Base-by-base conservation (phyloP, 1,139 yeast species). In the Groenewaldozyma auringiensis region DNA sequence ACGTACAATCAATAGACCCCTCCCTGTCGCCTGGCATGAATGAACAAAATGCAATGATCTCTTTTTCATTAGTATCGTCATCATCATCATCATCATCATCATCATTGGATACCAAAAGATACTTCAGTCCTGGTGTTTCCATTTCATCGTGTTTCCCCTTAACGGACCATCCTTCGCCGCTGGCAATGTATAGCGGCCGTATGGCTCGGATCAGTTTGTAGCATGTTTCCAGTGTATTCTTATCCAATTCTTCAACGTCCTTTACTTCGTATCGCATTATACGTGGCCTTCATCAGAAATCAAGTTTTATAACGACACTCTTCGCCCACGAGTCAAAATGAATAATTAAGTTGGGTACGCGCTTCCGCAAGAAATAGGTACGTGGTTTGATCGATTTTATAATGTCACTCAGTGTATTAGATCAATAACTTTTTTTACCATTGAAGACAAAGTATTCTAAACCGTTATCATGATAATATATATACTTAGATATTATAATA, bases 121-220 rank as follows among this genome's bases (percentile, higher is more conserved):
- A 75, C 2, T 67, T 61, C 54, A 78, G 60, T 0, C 75, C 77
- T 0, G 65, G 58, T 44, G 72, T 75, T 17, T 54, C 48, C 73
- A 78, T 69, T 58, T 78, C 83, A 11, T 53, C 61, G 14, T 57
- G 50, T 55, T 78, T 78, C 6, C 61, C 65, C n/a, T 38, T 38
- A 2, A 49, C 50, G 41, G 62, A 57, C 83, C 83, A 78, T 16
- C 66, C 56, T 33, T 52, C 51, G 0, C 80, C 80, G 13, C 61
- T 50, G 4, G 53, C 59, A 4, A 50, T 48, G 49, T 63, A 63
- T 50, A 60, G 49, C 6, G 53, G 46, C 37, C 56, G 48, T 27
- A 63, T 47, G 32, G 46, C 40, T 2, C 61, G 54, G 4, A 61
- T 62, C 36, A 63, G 53, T 8, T 44, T 41, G 49, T 58, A 61